Evolutionary conservation across 345 rosid species (phyloP).

Genomic region (Brassica rapa): DNA sequence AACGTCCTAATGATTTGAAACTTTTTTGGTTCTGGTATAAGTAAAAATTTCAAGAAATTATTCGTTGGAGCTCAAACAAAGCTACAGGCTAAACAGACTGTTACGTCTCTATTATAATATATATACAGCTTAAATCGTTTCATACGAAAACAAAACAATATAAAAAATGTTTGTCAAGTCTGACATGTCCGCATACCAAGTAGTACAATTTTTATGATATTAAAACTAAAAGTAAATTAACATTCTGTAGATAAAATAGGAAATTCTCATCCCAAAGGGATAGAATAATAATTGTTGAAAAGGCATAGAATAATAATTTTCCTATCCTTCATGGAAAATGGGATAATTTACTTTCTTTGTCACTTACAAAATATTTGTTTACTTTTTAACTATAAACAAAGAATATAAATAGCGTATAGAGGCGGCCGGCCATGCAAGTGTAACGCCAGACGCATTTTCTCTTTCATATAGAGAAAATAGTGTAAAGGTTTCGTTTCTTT

Average conservation of each 20-base stretch:
- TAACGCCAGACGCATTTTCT: not conserved
- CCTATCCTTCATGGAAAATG: not conserved
- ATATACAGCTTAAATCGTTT: not conserved
- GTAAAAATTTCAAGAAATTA: not conserved
- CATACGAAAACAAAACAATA: not conserved
- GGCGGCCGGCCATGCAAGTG: slow-evolving; percentile 19
- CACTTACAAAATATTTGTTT: not conserved
- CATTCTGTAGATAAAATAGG: not conserved
- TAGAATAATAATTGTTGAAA: not conserved
- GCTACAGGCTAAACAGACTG: too few relatives aligned
- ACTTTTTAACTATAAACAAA: not conserved
- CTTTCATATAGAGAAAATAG: not conserved
- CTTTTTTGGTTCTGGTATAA: not conserved
- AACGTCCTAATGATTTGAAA: not conserved
- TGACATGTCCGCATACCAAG: slow-evolving; percentile 21
- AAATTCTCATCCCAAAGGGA: not conserved
- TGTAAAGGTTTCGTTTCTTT: not conserved
- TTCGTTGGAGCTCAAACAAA: too few relatives aligned
- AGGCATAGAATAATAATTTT: not conserved
- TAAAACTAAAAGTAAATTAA: not conserved
- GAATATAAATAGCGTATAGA: not conserved
- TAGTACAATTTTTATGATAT: not conserved
- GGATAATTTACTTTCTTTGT: not conserved
- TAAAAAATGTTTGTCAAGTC: not conserved
- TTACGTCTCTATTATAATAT: not conserved